These are phyloP conservation scores for Crithidia expoeki DNA, from an alignment of 208 protist species.

Conservation along the genomic window DNA sequence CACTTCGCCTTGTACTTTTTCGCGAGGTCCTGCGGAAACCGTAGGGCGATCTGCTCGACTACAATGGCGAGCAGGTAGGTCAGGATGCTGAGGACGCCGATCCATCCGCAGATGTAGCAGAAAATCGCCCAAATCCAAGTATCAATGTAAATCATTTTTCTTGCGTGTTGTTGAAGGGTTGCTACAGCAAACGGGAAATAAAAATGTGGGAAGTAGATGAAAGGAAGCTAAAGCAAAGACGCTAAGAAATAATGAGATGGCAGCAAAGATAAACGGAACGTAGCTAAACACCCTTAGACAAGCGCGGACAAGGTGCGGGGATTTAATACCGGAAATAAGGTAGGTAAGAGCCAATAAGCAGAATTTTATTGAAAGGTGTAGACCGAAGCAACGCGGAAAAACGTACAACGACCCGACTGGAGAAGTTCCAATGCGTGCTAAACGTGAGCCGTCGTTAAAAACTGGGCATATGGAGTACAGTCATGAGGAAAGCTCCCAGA, in stretches of 20 bases:
- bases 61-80: conserved; percentile 61
- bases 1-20: conserved; percentile 84
- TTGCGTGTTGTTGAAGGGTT: conserved; percentile 24
- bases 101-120: conserved; percentile 64
- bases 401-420: too few species aligned
- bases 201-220: conserved; percentile 7
- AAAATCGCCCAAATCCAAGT: conserved; percentile 59
- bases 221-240: neutral
- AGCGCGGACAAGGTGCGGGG: neutral
- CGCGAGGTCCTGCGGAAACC: conserved; percentile 76
- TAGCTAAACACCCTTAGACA: neutral
- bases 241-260: conserved; percentile 16
- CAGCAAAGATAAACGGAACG: conserved; percentile 14
- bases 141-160: conserved; percentile 74
- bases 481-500: too few species aligned
- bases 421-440: too few species aligned
- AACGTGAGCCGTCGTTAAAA: too few species aligned
- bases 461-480: too few species aligned
- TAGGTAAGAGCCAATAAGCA: neutral
- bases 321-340: neutral
- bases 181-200: conserved; percentile 2
- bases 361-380: too few species aligned
- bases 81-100: conserved; percentile 79
- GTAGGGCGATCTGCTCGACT: conserved; percentile 63
- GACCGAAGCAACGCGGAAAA: too few species aligned